Evolutionary conservation across 2,329 filamentous ascomycete genomes (phyloP).

Genomic region (Seiridium unicorne): DNA sequence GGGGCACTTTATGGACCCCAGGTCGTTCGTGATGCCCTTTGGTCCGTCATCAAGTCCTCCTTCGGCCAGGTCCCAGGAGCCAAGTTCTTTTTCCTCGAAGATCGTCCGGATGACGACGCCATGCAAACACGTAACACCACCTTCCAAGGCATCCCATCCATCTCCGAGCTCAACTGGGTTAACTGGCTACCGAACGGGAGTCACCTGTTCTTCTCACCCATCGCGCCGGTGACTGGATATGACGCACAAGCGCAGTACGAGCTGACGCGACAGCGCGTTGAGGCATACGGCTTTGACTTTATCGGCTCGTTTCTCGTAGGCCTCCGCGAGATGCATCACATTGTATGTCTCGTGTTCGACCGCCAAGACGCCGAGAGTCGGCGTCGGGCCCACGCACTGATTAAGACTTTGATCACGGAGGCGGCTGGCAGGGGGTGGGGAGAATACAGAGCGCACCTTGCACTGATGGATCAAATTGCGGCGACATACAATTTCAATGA

Average conservation of each 20-base stretch:
- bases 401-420: slow-evolving; percentile 32
- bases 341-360: slow-evolving; percentile 32
- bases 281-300: slow-evolving; percentile 33
- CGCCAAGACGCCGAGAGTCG: slow-evolving; percentile 20
- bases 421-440: slow-evolving; percentile 37
- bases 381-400: slow-evolving; percentile 21
- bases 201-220: slow-evolving; percentile 41
- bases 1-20: neutral
- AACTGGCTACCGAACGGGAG: slow-evolving; percentile 42
- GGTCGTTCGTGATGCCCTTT: neutral
- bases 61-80: slow-evolving; percentile 29
- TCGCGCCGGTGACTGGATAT: slow-evolving; percentile 27
- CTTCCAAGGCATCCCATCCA: slow-evolving; percentile 32
- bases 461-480: slow-evolving; percentile 42
- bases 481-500: slow-evolving; percentile 41
- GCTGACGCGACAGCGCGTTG: slow-evolving; percentile 34
- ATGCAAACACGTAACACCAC: slow-evolving; percentile 29
- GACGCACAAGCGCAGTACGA: neutral
- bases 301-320: slow-evolving; percentile 40
- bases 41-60: slow-evolving; percentile 26
- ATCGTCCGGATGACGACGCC: slow-evolving; percentile 29
- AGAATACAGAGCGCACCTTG: slow-evolving; percentile 43
- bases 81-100: slow-evolving; percentile 30
- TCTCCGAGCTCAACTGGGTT: slow-evolving; percentile 37
- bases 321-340: slow-evolving; percentile 41